A percentile compares a stretch with the other conserved stretches of the same genome.
Evolutionary conservation across 2,329 filamentous ascomycete species (phyloP).

Genomic region (Fusarium nurragi): DNA sequence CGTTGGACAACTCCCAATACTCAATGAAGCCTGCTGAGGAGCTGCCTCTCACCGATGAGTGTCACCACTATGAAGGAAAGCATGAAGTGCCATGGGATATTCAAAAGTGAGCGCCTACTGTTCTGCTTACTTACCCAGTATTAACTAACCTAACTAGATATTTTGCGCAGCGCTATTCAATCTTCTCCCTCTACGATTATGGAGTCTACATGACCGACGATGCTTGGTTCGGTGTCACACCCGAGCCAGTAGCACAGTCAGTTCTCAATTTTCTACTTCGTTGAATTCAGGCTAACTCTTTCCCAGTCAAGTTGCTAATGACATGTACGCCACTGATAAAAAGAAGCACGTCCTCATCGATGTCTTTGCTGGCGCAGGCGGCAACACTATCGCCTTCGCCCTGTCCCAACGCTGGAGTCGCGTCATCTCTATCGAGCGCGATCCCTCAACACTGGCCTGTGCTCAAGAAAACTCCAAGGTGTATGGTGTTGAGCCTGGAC

Average conservation of each 20-base stretch:
- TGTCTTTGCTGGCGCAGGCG: constrained; percentile 89
- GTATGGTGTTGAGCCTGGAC: constrained; percentile 76
- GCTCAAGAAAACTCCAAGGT: constrained; percentile 91
- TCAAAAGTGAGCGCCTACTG: constrained; percentile 72
- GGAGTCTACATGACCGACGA: constrained; percentile 91
- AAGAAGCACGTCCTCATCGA: constrained; percentile 78
- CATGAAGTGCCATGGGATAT: constrained; percentile 83
- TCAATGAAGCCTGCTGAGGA: constrained; percentile 55
- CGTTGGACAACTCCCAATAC: constrained; percentile 30
- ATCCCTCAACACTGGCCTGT: constrained; percentile 82
- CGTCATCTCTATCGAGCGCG: constrained; percentile 89
- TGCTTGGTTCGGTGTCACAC: constrained; percentile 97
- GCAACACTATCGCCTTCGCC: constrained; percentile 95
- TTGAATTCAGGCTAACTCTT: background rate
- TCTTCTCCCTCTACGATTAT: constrained; percentile 88
- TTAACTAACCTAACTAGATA: constrained; percentile 66
- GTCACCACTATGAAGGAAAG: constrained; percentile 77
- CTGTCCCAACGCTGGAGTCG: constrained; percentile 79
- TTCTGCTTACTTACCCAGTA: background rate
- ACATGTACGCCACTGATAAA: constrained; percentile 68
- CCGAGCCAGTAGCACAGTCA: constrained; percentile 87
- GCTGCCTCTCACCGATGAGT: constrained; percentile 67
- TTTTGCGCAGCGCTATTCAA: constrained; percentile 86
- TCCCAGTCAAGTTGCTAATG: constrained; percentile 75
- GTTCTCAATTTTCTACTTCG: constrained; percentile 39